Conservation (phyloP, 176 grass and related monocot species). For the Musa acuminata region DNA sequence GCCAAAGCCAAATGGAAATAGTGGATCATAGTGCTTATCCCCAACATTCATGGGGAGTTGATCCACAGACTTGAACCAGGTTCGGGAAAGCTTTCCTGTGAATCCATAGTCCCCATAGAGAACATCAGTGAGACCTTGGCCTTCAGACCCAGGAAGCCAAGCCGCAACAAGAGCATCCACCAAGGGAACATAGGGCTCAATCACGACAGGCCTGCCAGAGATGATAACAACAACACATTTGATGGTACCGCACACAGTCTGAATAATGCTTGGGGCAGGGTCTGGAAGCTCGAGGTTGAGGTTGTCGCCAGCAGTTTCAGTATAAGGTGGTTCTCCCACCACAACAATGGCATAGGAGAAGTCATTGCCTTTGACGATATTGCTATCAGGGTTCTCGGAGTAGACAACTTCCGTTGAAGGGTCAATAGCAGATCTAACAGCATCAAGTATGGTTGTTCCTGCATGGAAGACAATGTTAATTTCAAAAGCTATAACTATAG, state of each 20-base stretch:
- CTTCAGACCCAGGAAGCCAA: constrained; percentile 87
- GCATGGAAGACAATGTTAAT: constrained; percentile 3
- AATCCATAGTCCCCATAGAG: constrained; percentile 84
- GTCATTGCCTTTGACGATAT: constrained; percentile 50
- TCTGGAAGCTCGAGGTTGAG: constrained; percentile 57
- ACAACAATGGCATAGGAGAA: constrained; percentile 65
- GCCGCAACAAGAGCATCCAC: constrained; percentile 91
- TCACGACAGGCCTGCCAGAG: constrained; percentile 64
- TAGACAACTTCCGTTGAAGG: constrained; percentile 46
- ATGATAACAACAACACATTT: constrained; percentile 76
- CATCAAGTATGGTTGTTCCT: constrained; percentile 90
- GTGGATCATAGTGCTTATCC: constrained; percentile 65
- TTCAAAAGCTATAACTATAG: neutral
- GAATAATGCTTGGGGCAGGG: constrained; percentile 59
- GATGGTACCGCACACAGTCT: constrained; percentile 45
- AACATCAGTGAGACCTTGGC: constrained; percentile 71
- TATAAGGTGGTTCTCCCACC: constrained; percentile 67
- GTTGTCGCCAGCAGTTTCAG: constrained; percentile 71
- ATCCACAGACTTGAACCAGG: constrained; percentile 77
- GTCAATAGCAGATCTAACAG: constrained; percentile 59
- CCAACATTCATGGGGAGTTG: constrained; percentile 86
- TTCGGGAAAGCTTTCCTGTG: constrained; percentile 57
- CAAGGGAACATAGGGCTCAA: constrained; percentile 61
- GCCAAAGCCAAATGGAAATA: constrained; percentile 79
- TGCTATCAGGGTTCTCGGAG: constrained; percentile 59